Evolutionary conservation across 129 eudicot genomes (phyloP).

Genomic region (Flaveria robusta): DNA sequence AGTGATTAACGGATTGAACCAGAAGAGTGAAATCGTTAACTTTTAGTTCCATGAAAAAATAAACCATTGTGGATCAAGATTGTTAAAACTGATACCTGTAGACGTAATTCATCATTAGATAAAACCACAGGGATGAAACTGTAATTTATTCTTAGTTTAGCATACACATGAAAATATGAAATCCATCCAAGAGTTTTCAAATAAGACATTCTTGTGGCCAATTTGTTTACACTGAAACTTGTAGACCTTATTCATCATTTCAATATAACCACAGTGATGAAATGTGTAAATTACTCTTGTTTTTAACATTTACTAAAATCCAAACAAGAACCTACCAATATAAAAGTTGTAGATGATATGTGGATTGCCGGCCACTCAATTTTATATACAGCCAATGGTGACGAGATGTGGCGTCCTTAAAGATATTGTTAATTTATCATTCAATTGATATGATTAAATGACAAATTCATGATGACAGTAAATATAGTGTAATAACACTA

Average conservation of each 20-base stretch:
- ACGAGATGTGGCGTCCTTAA: neutral
- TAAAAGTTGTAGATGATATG: constrained; percentile 5
- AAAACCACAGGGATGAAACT: neutral
- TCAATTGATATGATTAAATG: neutral
- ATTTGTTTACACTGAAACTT: neutral
- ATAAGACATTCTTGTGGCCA: neutral
- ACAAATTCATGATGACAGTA: neutral
- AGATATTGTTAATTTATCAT: neutral
- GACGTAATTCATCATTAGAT: neutral
- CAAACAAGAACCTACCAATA: neutral
- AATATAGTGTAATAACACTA: too few relatives aligned
- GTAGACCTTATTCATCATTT: neutral
- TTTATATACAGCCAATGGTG: neutral
- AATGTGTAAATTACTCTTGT: constrained; percentile 1
- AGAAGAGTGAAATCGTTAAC: too few relatives aligned
- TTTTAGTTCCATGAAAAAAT: too few relatives aligned
- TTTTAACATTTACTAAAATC: neutral
- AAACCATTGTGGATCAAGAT: too few relatives aligned
- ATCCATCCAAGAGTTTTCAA: neutral
- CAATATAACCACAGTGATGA: neutral
- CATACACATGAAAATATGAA: neutral
- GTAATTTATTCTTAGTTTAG: neutral
- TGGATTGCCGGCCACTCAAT: neutral
- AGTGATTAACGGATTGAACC: too few relatives aligned
- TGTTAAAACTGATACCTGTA: neutral